Conservation (phyloP, 208 protist species). For the Acanthamoeba royreba region DNA sequence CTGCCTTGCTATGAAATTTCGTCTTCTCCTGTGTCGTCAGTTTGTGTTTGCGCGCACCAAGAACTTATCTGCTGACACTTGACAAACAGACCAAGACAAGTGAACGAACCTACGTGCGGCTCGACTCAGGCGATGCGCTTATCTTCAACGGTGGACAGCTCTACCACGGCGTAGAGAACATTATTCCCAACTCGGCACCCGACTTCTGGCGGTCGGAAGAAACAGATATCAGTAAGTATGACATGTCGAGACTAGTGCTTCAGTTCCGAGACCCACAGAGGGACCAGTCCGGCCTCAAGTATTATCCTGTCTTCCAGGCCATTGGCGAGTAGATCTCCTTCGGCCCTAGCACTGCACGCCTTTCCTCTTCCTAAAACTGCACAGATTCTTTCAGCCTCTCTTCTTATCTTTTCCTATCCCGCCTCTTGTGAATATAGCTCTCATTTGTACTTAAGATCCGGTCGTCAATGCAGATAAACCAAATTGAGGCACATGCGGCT, state of each 20-base stretch:
- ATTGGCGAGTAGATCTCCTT: neutral
- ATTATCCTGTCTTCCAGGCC: neutral
- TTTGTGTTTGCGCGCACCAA: neutral
- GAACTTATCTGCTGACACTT: neutral
- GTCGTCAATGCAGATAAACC: conserved; percentile 3
- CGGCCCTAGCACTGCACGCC: neutral
- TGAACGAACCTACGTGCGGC: neutral
- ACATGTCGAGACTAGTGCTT: conserved; percentile 13
- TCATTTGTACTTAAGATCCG: neutral
- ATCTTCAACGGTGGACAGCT: conserved; percentile 20
- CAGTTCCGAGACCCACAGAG: conserved; percentile 23
- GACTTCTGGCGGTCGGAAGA: conserved; percentile 12
- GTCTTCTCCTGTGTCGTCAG: neutral
- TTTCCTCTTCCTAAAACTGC: neutral
- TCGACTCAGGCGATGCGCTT: neutral
- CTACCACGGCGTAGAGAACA: conserved; percentile 1
- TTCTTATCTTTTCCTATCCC: neutral
- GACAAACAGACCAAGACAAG: neutral
- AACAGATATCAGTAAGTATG: neutral
- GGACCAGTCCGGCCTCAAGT: conserved; percentile 5
- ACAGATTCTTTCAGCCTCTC: neutral
- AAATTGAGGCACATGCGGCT: no score
- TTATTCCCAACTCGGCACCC: neutral
- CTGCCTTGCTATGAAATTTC: neutral
- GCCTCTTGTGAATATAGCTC: conserved; percentile 22